Evolutionary conservation across 1,139 yeast genomes (phyloP).

Genomic region (Lodderomyces oxycetoniae): DNA sequence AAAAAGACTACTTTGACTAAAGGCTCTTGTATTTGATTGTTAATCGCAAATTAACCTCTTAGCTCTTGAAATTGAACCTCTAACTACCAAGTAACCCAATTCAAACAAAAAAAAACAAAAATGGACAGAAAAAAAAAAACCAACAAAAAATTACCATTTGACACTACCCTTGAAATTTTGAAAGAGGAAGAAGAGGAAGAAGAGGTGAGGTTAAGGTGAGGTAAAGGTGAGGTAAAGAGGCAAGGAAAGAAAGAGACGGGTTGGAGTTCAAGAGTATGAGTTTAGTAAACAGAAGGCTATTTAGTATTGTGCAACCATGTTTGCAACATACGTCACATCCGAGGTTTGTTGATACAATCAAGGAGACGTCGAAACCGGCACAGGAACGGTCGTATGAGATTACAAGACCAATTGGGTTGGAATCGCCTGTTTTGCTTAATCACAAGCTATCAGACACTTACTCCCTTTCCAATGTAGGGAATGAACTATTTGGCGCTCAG

Average conservation of each 20-base stretch:
- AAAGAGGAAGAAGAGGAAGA: too few species aligned
- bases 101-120: too few species aligned
- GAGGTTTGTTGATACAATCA: constrained; percentile 25
- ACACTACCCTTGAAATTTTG: background rate
- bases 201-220: too few species aligned
- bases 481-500: constrained; percentile 33
- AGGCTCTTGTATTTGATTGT: too few species aligned
- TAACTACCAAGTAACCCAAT: too few species aligned
- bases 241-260: too few species aligned
- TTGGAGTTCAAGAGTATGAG: too few species aligned
- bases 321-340: constrained; percentile 8
- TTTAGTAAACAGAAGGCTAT: constrained; percentile 2
- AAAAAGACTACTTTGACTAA: too few species aligned
- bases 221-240: too few species aligned
- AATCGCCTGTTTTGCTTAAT: constrained; percentile 28
- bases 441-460: constrained; percentile 21
- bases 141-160: background rate
- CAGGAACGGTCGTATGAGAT: constrained; percentile 25
- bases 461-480: constrained; percentile 20
- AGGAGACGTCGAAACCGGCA: constrained; percentile 28
- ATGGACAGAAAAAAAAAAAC: too few species aligned
- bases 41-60: too few species aligned
- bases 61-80: too few species aligned
- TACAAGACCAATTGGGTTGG: constrained; percentile 41
- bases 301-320: constrained; percentile 3